These are phyloP conservation scores for Lipomyces kockii DNA, from an alignment of 805 yeast species.

Conservation along the genomic window DNA sequence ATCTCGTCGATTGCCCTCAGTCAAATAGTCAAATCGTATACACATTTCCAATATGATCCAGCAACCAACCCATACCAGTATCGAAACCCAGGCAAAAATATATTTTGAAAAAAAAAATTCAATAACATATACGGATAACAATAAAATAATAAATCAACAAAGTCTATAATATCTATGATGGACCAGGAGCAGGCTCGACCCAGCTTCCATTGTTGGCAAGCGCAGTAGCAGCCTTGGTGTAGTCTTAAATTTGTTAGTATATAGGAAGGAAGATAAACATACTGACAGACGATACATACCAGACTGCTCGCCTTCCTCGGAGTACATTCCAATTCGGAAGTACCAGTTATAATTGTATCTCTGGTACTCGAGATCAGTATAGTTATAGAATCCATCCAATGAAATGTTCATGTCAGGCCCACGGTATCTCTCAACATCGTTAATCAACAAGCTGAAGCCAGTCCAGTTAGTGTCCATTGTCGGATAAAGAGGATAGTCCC, in stretches of 20 bases:
- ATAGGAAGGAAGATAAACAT: background rate
- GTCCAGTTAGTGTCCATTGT: conserved; percentile 41
- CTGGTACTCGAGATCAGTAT: conserved; percentile 28
- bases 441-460: conserved; percentile 68
- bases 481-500: conserved; percentile 32
- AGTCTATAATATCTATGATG: conserved; percentile 23
- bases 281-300: conserved; percentile 15
- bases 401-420: conserved; percentile 58
- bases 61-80: background rate
- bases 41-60: background rate
- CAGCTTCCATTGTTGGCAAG: conserved; percentile 35
- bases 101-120: background rate
- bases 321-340: conserved; percentile 36
- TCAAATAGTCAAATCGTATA: no score
- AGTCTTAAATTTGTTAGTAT: conserved; percentile 23
- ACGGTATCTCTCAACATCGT: conserved; percentile 76
- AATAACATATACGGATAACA: background rate
- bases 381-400: conserved; percentile 41
- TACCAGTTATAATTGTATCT: conserved; percentile 35
- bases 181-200: conserved; percentile 34
- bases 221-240: conserved; percentile 36
- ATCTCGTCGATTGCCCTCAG: background rate
- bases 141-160: background rate
- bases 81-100: background rate
- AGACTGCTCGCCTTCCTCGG: conserved; percentile 31